Evolutionary conservation across 805 yeast genomes (phyloP), one percentile per base, ranked within the genome.

Genomic region (Zygoascus tannicola): DNA sequence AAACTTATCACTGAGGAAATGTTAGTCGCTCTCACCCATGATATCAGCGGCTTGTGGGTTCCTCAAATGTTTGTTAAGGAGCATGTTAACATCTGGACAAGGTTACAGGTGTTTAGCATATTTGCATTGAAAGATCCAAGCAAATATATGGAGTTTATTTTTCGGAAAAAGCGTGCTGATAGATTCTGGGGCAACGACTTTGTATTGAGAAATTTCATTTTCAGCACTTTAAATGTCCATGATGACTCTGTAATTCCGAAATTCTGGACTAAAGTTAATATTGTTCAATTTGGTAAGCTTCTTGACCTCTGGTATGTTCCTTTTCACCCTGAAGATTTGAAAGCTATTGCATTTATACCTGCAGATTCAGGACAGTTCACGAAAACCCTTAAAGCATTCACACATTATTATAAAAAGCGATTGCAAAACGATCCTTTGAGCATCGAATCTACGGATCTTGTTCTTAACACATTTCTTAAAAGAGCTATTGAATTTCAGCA

Each of bases 31-130:
- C 21, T 35, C 41, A 14, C 30, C n/a, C 21, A 16, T 5, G 35
- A 35, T 10, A 8, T 22, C 12, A 28, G 21, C 16, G 7, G 4
- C 34, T 32, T 32, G 4, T 41, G 43, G 32, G 26, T 44, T 22
- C 46, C 47, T 19, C 49, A 46, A 32, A n/a, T 46, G 15, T 33
- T 43, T 36, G 36, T 33, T 3, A 34, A 39, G 15, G 20, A 43
- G n/a, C 23, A 34, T 23, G 21, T 46, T 2, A 20, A 30, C 23
- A 26, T 37, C 8, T 43, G 47, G 42, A 32, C 39, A 4, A 38
- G 43, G 22, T 21, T 43, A 5, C 32, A 23, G n/a, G 22, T 46
- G 14, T 46, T 43, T 16, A 14, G 19, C 3, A 14, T 20, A 5
- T 15, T 44, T 21, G 21, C 32, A 5, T 7, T 30, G 12, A 15